Percentiles rank a stretch among this genome's conserved stretches.
Evolutionary conservation across 164 flowering plant genomes (phyloP).

Genomic region (Aristolochia californica): DNA sequence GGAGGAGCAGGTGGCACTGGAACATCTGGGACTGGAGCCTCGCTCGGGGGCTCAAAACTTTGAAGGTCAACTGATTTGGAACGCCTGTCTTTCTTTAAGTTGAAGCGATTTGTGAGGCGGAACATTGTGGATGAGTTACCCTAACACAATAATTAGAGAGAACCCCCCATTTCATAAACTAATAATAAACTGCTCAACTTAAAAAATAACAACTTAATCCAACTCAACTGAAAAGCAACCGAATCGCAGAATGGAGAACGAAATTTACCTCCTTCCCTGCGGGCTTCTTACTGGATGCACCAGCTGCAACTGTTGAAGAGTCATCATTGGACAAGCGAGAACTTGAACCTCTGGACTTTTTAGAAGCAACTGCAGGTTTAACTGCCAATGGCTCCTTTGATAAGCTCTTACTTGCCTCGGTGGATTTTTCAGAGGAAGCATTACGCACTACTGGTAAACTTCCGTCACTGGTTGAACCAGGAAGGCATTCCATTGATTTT

Average conservation of each 20-base stretch:
- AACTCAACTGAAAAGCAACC: too few relatives aligned
- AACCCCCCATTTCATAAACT: neutral
- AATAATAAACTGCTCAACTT: neutral
- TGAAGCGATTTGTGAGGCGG: conserved; percentile 64
- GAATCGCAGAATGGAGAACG: neutral
- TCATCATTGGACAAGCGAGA: neutral
- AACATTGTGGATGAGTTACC: conserved; percentile 54
- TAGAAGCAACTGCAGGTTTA: neutral
- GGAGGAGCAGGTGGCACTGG: neutral
- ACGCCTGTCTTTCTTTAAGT: conserved; percentile 70
- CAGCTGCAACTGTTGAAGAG: neutral
- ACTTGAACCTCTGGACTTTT: conserved; percentile 4
- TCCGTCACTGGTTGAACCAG: neutral
- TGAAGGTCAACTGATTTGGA: conserved; percentile 51
- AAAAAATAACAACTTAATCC: neutral
- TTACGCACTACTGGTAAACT: neutral
- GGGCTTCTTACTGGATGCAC: conserved; percentile 1
- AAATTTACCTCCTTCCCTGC: conserved; percentile 3
- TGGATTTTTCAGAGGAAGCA: neutral
- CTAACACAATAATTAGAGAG: neutral
- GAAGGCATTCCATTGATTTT: neutral
- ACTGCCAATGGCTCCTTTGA: neutral
- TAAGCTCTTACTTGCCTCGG: neutral
- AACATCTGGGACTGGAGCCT: neutral
- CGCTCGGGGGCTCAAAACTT: neutral